Evolutionary conservation across 257 asterid species (phyloP), one percentile per base, ranked within the genome.

Genomic region (Solanum etuberosum): DNA sequence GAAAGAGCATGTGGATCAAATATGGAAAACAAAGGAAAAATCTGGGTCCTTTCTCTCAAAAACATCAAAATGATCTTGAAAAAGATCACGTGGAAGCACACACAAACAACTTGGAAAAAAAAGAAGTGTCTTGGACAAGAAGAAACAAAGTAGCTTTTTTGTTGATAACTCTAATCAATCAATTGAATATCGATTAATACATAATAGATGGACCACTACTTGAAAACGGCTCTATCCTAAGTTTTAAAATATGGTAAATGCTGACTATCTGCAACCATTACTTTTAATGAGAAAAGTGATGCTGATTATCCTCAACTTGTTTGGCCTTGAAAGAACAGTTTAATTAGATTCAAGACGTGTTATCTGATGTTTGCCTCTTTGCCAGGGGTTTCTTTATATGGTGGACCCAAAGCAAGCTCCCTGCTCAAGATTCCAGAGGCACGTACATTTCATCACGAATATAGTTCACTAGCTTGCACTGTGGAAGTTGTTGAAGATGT

Each of bases 401-500:
- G 99, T 83, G 99, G 99, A 87, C 95, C 99, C 63, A 92, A 89
- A 83, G 98, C 97, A 61, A 93, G 95, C 92, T 89, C 95, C 35
- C 84, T 89, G 77, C 92, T 96, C 81, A 91, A 91, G 74, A 92
- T 95, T 89, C 99, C 98, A 34, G 94, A 93, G 90, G 96, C 99
- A 86, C 88, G 32, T 57, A 90, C 98, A 27, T 91, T 97, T 86
- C 99, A 94, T 92, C 98, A 97, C 63, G 99, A 97, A 91, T 97
- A 97, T 86, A 88, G 98, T 91, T 94, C 99, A 68, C 95, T 94
- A 27, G 97, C 98, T 90, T 97, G 98, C 90, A 94, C 99, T 82
- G 90, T 97, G 87, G 99, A 97, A 91, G 91, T 97, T 87, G 98
- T 97, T 93, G 93, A 94, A 91, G 98, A 97, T 86, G 99, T 97